phyloP scores from a whole-genome alignment of 2,329 filamentous ascomycete species.

The Aspergillus vadensis region DNA sequence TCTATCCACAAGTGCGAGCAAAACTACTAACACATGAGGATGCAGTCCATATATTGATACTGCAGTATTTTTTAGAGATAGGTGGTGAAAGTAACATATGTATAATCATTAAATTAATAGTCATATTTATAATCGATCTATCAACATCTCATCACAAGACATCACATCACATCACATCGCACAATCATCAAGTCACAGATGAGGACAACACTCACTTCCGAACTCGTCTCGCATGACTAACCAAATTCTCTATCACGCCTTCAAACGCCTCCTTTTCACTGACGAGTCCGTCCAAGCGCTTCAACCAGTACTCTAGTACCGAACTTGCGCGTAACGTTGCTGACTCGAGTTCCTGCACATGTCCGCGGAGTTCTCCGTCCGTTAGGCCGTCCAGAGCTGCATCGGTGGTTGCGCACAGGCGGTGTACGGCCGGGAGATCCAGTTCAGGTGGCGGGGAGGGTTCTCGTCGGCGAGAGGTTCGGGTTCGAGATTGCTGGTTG shows the following conservation, averaged over 20 bases:
- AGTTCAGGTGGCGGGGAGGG: constrained; percentile 72
- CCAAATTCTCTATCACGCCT: constrained; percentile 93
- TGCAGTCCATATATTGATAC: background rate
- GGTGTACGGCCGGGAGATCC: constrained; percentile 74
- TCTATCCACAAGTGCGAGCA: too few species aligned
- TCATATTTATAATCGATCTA: constrained; percentile 4
- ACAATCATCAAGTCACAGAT: background rate
- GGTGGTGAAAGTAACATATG: background rate
- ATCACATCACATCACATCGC: background rate
- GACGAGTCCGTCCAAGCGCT: constrained; percentile 79
- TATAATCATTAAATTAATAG: background rate
- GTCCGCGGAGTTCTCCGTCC: constrained; percentile 70
- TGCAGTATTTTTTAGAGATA: too few species aligned
- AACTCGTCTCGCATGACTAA: constrained; percentile 84
- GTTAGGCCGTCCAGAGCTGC: constrained; percentile 80
- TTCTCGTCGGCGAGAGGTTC: constrained; percentile 43
- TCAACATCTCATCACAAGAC: background rate
- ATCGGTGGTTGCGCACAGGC: constrained; percentile 80
- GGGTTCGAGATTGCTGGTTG: constrained; percentile 25
- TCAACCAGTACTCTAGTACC: constrained; percentile 85
- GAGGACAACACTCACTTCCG: constrained; percentile 63
- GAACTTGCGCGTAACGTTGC: constrained; percentile 72
- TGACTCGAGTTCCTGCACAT: constrained; percentile 69
- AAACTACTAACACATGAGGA: too few species aligned
- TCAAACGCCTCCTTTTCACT: constrained; percentile 93